Percentiles rank a stretch among this genome's conserved stretches.
These are phyloP conservation scores for Saposhnikovia divaricata DNA, from an alignment of 129 eudicot genomes.

Conservation along the genomic window DNA sequence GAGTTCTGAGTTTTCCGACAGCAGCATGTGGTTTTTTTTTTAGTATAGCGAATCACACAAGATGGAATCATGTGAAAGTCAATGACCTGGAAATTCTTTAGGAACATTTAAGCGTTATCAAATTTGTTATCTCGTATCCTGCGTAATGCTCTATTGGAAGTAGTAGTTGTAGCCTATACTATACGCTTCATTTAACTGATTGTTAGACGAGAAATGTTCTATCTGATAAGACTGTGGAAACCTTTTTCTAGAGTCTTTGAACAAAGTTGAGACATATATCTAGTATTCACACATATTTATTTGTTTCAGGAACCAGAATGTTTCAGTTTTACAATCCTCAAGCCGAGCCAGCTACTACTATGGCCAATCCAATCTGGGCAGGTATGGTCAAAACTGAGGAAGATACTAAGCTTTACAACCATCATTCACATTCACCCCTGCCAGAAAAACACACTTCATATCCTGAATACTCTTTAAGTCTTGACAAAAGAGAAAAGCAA, in stretches of 20 bases:
- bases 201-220: background rate
- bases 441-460: constrained; percentile 25
- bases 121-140: no score
- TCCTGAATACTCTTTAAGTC: constrained; percentile 30
- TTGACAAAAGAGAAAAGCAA: constrained; percentile 27
- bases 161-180: background rate
- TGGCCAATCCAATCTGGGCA: constrained; percentile 32
- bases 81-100: background rate
- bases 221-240: background rate
- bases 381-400: constrained; percentile 31
- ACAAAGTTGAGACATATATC: background rate
- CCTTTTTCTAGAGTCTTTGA: background rate
- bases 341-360: constrained; percentile 31
- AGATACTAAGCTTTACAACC: constrained; percentile 22
- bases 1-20: background rate
- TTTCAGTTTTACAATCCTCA: constrained; percentile 41
- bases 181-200: background rate
- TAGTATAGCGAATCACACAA: background rate
- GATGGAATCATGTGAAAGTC: background rate
- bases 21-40: background rate
- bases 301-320: constrained; percentile 39
- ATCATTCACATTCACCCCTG: constrained; percentile 14
- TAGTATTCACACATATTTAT: background rate
- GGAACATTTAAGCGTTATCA: background rate
- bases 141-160: background rate